A percentile compares a stretch with the other conserved stretches of the same genome.
phyloP scores from a whole-genome alignment of 352 stramenopile genomes.

The Pythium oligandrum region DNA sequence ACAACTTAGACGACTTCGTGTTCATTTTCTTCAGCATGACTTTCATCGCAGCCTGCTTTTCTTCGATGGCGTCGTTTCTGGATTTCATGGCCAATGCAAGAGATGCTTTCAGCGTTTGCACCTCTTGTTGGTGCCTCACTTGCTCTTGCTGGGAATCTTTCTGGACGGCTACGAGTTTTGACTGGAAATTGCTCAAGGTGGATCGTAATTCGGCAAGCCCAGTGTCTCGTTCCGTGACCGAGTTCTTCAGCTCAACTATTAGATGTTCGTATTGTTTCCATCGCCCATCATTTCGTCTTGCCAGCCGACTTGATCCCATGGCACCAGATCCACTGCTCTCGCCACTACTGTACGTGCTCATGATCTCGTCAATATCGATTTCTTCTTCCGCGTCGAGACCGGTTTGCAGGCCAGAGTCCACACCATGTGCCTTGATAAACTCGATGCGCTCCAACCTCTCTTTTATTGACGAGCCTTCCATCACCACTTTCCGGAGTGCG shows the following conservation, averaged over 20 bases:
- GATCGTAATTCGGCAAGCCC: slow-evolving; percentile 28
- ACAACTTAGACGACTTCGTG: slow-evolving; percentile 7
- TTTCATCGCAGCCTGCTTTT: slow-evolving; percentile 46
- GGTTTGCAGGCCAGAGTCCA: slow-evolving; percentile 33
- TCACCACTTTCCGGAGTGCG: slow-evolving; percentile 27
- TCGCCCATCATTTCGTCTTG: slow-evolving; percentile 7
- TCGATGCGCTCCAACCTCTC: slow-evolving; percentile 37
- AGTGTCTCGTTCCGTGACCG: slow-evolving; percentile 38
- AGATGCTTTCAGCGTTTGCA: slow-evolving; percentile 35
- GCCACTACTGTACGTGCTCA: slow-evolving; percentile 14
- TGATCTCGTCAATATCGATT: slow-evolving; percentile 42
- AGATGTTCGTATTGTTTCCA: slow-evolving; percentile 57
- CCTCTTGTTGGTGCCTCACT: slow-evolving; percentile 30
- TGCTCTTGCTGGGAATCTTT: slow-evolving; percentile 39
- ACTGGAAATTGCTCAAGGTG: slow-evolving; percentile 29
- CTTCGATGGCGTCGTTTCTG: slow-evolving; percentile 49
- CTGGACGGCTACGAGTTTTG: slow-evolving; percentile 28
- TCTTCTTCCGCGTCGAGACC: slow-evolving; percentile 53
- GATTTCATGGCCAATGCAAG: slow-evolving; percentile 36
- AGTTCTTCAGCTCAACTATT: slow-evolving; percentile 60
- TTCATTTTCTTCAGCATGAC: slow-evolving; percentile 34
- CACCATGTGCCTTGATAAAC: slow-evolving; percentile 19
- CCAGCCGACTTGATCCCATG: too few relatives aligned
- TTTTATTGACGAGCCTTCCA: slow-evolving; percentile 25
- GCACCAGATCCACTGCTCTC: too few relatives aligned